Conservation (phyloP, 2,329 filamentous ascomycete species). For the Coniella lustricola region DNA sequence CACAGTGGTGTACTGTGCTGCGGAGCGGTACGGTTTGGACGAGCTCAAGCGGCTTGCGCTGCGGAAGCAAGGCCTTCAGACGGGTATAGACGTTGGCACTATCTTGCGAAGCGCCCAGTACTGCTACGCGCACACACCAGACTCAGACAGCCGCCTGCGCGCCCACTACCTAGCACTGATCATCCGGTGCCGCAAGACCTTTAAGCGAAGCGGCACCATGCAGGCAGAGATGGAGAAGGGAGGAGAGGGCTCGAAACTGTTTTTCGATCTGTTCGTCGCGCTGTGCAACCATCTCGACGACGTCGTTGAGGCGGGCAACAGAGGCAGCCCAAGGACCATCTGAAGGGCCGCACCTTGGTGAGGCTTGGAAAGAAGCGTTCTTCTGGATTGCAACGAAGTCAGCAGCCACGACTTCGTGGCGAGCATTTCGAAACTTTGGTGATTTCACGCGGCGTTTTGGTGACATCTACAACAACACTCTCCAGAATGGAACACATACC, state of each 20-base stretch:
- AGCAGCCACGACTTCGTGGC: no score
- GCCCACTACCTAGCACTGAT: constrained; percentile 96
- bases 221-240: constrained; percentile 97
- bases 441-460: not conserved
- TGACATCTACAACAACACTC: not conserved
- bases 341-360: constrained; percentile 28
- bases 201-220: constrained; percentile 98
- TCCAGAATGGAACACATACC: no score
- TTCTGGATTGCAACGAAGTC: constrained; percentile 5
- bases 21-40: constrained; percentile 83
- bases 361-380: not conserved
- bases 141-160: constrained; percentile 85
- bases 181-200: constrained; percentile 93
- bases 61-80: constrained; percentile 90
- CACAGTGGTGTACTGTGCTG: constrained; percentile 90
- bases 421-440: not conserved
- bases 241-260: constrained; percentile 67
- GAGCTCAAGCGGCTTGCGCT: constrained; percentile 87
- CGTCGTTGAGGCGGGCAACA: constrained; percentile 77
- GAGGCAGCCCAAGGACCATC: constrained; percentile 51
- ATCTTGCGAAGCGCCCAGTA: constrained; percentile 91
- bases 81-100: constrained; percentile 83
- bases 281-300: constrained; percentile 99
- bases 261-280: constrained; percentile 96
- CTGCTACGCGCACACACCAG: constrained; percentile 90